A percentile compares a stretch with the other conserved stretches of the same genome.
These are phyloP conservation scores for Neofusicoccum parvum DNA, from an alignment of 2,329 filamentous ascomycete genomes.

Conservation along the genomic window DNA sequence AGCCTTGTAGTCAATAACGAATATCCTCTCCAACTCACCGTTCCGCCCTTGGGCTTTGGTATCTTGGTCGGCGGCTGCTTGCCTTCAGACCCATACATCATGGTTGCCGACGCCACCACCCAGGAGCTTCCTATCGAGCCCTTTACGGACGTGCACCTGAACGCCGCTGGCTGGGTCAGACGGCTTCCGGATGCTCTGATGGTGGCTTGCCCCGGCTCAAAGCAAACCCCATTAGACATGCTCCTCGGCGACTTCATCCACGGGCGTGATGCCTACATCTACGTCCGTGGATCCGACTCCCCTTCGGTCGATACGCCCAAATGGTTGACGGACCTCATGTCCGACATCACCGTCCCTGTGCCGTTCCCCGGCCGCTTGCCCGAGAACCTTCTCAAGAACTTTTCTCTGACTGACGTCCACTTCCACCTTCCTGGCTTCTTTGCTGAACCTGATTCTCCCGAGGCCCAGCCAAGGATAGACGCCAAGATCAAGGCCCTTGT, in stretches of 20 bases:
- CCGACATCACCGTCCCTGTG: conserved; percentile 79
- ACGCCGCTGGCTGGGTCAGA: conserved; percentile 71
- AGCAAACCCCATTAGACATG: conserved; percentile 80
- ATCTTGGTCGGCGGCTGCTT: conserved; percentile 83
- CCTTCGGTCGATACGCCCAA: conserved; percentile 69
- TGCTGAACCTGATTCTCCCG: conserved; percentile 73
- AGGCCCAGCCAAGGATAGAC: conserved; percentile 76
- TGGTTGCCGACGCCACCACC: conserved; percentile 75
- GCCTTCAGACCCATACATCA: conserved; percentile 70
- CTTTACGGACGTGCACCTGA: conserved; percentile 65
- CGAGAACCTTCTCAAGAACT: conserved; percentile 82
- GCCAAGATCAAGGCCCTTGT: conserved; percentile 81
- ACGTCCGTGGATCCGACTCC: conserved; percentile 75
- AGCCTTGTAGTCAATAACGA: conserved; percentile 72
- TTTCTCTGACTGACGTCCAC: conserved; percentile 81
- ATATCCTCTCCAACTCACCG: conserved; percentile 73
- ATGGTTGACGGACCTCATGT: conserved; percentile 81
- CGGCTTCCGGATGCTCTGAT: conserved; percentile 75
- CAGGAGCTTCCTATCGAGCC: conserved; percentile 68
- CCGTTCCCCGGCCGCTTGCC: conserved; percentile 81
- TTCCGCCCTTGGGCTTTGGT: conserved; percentile 82
- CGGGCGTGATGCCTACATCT: conserved; percentile 76
- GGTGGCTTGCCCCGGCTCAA: conserved; percentile 71
- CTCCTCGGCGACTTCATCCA: conserved; percentile 81
- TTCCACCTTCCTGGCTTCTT: conserved; percentile 82